These are phyloP conservation scores for Westerdykella aurantiaca DNA, from an alignment of 2,329 filamentous ascomycete genomes.

Conservation along the genomic window DNA sequence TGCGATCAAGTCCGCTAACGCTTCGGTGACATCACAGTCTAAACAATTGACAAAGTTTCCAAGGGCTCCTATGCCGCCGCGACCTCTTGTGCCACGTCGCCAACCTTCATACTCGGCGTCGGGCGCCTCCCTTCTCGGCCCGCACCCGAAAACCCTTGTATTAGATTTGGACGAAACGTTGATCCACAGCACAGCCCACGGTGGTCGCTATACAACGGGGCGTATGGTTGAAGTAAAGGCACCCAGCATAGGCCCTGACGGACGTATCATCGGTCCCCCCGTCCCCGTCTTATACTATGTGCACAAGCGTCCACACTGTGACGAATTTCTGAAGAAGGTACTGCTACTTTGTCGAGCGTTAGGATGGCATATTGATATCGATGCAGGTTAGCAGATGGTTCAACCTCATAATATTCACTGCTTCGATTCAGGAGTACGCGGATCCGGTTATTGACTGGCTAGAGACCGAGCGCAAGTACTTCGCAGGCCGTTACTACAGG, in stretches of 20 bases:
- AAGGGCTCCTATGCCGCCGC: constrained; percentile 78
- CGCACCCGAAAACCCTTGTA: constrained; percentile 79
- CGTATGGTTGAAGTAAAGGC: constrained; percentile 97
- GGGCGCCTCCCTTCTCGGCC: constrained; percentile 31
- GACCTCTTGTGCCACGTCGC: constrained; percentile 80
- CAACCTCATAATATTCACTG: constrained; percentile 93
- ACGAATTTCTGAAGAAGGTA: constrained; percentile 87
- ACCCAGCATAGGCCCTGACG: constrained; percentile 59
- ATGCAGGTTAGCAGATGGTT: constrained; percentile 88
- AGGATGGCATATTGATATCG: constrained; percentile 13
- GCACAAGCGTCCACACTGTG: constrained; percentile 93
- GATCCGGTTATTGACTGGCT: constrained; percentile 99
- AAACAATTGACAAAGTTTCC: constrained; percentile 76
- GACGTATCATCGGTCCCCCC: constrained; percentile 69
- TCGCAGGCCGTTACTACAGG: constrained; percentile 86
- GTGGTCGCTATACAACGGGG: constrained; percentile 88
- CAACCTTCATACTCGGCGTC: constrained; percentile 73
- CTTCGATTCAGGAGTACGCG: constrained; percentile 96
- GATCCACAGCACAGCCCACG: constrained; percentile 97
- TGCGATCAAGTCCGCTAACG: constrained; percentile 89
- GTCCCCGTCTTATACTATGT: constrained; percentile 98
- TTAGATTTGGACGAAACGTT: constrained; percentile 94
- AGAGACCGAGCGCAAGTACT: constrained; percentile 94
- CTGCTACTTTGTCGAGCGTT: constrained; percentile 19
- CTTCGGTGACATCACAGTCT: constrained; percentile 57